Percentiles rank a stretch among this genome's conserved stretches.
Conservation (phyloP, 345 rosid species). For the Jatropha curcas region DNA sequence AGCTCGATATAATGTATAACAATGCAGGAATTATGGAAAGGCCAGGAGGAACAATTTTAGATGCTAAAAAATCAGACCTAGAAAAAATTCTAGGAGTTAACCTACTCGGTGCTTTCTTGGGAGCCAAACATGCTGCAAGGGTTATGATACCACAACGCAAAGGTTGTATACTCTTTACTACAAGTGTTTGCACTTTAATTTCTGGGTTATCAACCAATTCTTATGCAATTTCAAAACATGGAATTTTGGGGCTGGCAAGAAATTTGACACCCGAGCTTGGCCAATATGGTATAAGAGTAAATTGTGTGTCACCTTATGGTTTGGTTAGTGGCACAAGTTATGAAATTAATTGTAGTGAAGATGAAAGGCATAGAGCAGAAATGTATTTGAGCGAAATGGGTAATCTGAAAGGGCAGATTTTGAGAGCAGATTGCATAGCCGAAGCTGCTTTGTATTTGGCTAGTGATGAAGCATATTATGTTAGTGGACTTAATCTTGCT, state of each 20-base stretch:
- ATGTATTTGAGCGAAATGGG: background rate
- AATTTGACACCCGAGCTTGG: slow-evolving; percentile 44
- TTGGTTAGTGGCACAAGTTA: background rate
- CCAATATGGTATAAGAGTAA: slow-evolving; percentile 39
- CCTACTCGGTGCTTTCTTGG: slow-evolving; percentile 35
- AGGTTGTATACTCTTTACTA: slow-evolving; percentile 42
- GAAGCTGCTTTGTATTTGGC: slow-evolving; percentile 41
- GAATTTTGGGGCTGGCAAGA: slow-evolving; percentile 34
- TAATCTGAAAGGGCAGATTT: slow-evolving; percentile 37
- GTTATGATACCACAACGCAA: slow-evolving; percentile 35
- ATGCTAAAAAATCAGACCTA: slow-evolving; percentile 29
- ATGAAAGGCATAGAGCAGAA: background rate
- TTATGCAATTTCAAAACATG: slow-evolving; percentile 33
- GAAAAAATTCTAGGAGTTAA: slow-evolving; percentile 37
- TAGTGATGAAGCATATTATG: slow-evolving; percentile 44
- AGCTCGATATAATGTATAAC: slow-evolving; percentile 45
- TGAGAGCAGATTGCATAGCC: slow-evolving; percentile 32
- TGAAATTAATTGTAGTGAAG: too few relatives aligned
- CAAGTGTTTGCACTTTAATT: slow-evolving; percentile 36
- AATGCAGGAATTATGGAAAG: slow-evolving; percentile 39
- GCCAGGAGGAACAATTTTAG: slow-evolving; percentile 19
- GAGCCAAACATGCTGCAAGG: slow-evolving; percentile 45
- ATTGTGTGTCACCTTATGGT: slow-evolving; percentile 40
- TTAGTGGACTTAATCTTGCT: slow-evolving; percentile 42
- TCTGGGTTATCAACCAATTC: slow-evolving; percentile 25